Percentiles rank a stretch among this genome's conserved stretches.
phyloP scores from a whole-genome alignment of 192 early-diverging fungal genomes.

The Coemansia sp. region DNA sequence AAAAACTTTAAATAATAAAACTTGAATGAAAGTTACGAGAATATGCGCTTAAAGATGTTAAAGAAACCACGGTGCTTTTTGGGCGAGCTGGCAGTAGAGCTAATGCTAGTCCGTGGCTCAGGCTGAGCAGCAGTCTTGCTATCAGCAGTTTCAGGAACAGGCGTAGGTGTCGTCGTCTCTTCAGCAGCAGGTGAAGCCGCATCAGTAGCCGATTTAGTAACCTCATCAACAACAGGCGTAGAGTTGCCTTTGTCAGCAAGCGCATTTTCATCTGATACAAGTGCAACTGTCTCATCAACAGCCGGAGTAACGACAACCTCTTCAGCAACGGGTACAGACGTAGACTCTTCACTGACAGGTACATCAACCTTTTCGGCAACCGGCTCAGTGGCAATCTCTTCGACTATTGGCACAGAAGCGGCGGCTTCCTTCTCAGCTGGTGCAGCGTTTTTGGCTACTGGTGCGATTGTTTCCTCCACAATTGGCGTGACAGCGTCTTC shows the following conservation, averaged over 20 bases:
- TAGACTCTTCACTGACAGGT: slow-evolving; percentile 5
- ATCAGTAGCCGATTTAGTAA: neutral
- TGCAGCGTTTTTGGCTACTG: neutral
- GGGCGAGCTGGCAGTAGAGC: slow-evolving; percentile 11
- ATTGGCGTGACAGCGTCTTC: slow-evolving; percentile 6
- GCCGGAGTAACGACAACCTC: neutral
- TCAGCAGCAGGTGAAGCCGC: neutral
- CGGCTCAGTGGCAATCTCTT: slow-evolving; percentile 3
- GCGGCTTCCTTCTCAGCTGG: slow-evolving; percentile 12
- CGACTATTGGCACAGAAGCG: neutral
- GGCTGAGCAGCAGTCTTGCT: slow-evolving; percentile 3
- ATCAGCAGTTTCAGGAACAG: slow-evolving; percentile 9
- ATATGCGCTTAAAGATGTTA: slow-evolving; percentile 47
- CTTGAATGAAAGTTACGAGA: slow-evolving; percentile 17
- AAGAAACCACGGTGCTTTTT: slow-evolving; percentile 47
- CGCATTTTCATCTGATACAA: too few species aligned
- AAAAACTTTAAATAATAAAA: neutral
- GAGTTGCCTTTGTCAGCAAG: neutral
- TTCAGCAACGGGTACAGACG: neutral
- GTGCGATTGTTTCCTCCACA: slow-evolving; percentile 5
- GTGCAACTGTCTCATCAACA: neutral
- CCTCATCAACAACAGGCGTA: neutral
- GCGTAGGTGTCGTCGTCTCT: neutral
- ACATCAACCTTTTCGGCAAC: neutral
- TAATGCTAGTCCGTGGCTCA: slow-evolving; percentile 4